Evolutionary conservation across 257 asterid species (phyloP), one percentile per base, ranked within the genome.

Genomic region (Fraxinus americana): DNA sequence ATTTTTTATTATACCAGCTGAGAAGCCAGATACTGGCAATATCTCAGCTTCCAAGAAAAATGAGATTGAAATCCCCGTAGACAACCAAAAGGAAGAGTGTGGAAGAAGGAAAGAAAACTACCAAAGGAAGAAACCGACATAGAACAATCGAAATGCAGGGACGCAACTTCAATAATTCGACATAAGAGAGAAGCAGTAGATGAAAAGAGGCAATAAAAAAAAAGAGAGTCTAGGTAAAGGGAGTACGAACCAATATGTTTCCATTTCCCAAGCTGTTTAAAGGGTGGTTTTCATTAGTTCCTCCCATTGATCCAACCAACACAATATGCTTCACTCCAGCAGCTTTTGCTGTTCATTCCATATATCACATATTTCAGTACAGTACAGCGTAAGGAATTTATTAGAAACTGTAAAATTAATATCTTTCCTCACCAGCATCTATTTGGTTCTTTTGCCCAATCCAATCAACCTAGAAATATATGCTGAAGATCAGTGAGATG

Each of bases 281-380:
- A 10, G 96, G 97, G 81, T 95, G 92, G 79, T 90, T 87, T 10
- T 77, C 89, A 69, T 88, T 86, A 19, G 89, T 90, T 84, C 97
- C 99, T 83, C 99, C 99, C 99, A 95, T 93, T 39, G 99, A 95
- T 78, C 98, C 98, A 73, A 95, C 92, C 87, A 95, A 82, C 76
- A 95, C 94, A 78, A 95, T 89, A 2, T 91, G 97, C 93, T 95
- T 93, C 85, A 93, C 98, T 72, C 98, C 98, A 79, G 97, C 97
- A 85, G 94, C 94, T 87, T 91, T 93, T 71, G 99, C 99, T 95
- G 94, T 80, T 79, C 35, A 86, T 43, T 34, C 38, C 34, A 79
- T 10, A 34, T 57, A 72, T 74, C 68, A 45, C 38, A 38, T 35
- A 72, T 38, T 57, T 38, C 8, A 69, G 29, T 38, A 66, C 17